phyloP scores from a whole-genome alignment of 2,329 filamentous ascomycete species.

The Ophiostoma populinum region DNA sequence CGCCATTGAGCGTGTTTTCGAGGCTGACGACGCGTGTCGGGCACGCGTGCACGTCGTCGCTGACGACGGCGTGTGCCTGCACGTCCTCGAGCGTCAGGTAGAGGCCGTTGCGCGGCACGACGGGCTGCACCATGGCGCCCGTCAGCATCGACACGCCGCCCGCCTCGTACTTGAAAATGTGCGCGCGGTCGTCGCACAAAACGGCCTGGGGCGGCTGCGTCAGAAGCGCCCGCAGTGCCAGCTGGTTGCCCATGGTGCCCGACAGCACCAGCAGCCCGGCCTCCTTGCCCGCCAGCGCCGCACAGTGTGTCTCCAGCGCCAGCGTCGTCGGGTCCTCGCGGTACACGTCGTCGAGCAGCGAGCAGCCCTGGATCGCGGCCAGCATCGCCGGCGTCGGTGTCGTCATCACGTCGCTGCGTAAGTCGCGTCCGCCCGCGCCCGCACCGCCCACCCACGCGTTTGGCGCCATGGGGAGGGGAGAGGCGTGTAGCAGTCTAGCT shows the following conservation, averaged over 20 bases:
- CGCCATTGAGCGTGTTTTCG: constrained; percentile 72
- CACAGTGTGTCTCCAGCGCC: constrained; percentile 57
- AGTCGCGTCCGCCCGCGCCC: constrained; percentile 17
- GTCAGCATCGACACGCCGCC: constrained; percentile 43
- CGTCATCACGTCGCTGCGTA: constrained; percentile 37
- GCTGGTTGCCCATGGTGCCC: constrained; percentile 88
- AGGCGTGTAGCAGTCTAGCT: no score
- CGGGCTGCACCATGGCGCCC: constrained; percentile 50
- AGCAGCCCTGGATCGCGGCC: constrained; percentile 53
- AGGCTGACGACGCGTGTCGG: constrained; percentile 68
- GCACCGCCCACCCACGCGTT: constrained; percentile 17
- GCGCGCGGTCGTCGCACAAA: constrained; percentile 60
- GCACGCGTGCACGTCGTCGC: constrained; percentile 57
- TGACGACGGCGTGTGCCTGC: constrained; percentile 42
- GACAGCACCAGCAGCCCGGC: constrained; percentile 67
- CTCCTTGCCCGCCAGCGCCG: constrained; percentile 56
- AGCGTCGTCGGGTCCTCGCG: constrained; percentile 64
- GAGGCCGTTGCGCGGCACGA: constrained; percentile 51
- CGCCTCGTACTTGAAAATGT: constrained; percentile 54
- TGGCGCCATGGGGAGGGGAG: no score
- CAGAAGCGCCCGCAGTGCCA: constrained; percentile 63
- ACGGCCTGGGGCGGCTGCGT: constrained; percentile 65
- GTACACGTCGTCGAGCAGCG: constrained; percentile 72
- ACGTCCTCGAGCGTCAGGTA: constrained; percentile 68
- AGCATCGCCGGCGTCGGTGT: constrained; percentile 72